Base-by-base conservation (phyloP, 169 alveolate genomes). In the Theileria parva region DNA sequence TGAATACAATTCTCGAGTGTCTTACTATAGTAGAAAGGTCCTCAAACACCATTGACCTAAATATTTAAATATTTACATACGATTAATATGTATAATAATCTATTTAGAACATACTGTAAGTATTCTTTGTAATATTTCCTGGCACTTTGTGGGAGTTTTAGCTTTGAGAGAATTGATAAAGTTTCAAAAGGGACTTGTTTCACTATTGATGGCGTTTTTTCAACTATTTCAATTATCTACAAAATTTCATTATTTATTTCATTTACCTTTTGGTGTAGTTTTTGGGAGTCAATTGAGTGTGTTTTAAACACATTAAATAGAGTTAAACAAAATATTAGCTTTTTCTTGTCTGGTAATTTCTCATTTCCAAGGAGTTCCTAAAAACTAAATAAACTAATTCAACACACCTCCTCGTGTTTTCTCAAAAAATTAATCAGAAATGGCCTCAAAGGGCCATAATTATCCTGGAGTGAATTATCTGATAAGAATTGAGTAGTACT, bases 281-380 rank as follows among this genome's bases (percentile, higher is more conserved):
- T 75, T 15, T 80, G 74, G 27, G 69, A 37, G 34, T 80, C 87
- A 0, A 80, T 64, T 15, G 87, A 80, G 23, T 68, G 80, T 2
- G 65, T 17, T 70, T 80, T 80, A 2, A 72, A 6, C 9, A 80
- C 77, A 21, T 80, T 30, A 34, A 80, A 12, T 19, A 80, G 71
- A 74, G 72, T 63, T 27, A 77, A 39, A 30, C 80, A 75, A 23
- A 25, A 65, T 44, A 19, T 60, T 37, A 80, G 70, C 34, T 59
- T 70, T 53, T 60, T 72, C 60, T 55, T 39, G 15, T 72, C 65
- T 23, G 68, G 55, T 32, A 60, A 37, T 27, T 64, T 17, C 7
- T 28, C 28, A 17, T 69, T 57, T 32, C 34, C 55, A 21, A 80
- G n/a, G 21, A 80, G 73, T 25, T 21, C n/a, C 61, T 80, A 80